phyloP scores from a whole-genome alignment of 768 basidiomycete species.

The Coprinopsis sp. region DNA sequence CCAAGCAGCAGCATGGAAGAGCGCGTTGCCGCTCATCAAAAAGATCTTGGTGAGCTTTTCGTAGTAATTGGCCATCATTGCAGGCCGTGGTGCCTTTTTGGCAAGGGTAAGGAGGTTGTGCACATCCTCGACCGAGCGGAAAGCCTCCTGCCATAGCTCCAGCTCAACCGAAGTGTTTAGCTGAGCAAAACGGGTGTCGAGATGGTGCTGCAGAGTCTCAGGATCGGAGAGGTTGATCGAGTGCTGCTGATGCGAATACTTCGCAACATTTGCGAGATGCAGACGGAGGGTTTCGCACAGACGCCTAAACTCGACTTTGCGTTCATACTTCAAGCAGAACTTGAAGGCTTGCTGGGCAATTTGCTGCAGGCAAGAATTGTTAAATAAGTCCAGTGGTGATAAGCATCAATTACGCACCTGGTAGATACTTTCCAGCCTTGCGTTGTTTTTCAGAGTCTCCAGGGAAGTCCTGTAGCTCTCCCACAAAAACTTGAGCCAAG shows the following conservation, averaged over 20 bases:
- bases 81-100: slow-evolving; percentile 86
- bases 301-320: slow-evolving; percentile 96
- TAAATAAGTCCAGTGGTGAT: neutral
- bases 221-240: slow-evolving; percentile 94
- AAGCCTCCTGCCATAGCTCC: slow-evolving; percentile 98
- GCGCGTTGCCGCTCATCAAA: slow-evolving; percentile 87
- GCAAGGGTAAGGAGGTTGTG: slow-evolving; percentile 92
- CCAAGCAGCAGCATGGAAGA: slow-evolving; percentile 98
- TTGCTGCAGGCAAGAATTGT: slow-evolving; percentile 46
- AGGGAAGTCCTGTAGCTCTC: slow-evolving; percentile 95
- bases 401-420: slow-evolving; percentile 76
- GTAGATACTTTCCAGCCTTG: slow-evolving; percentile 87
- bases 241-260: slow-evolving; percentile 91
- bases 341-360: slow-evolving; percentile 97
- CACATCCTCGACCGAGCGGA: slow-evolving; percentile 96
- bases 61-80: slow-evolving; percentile 99
- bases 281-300: slow-evolving; percentile 94
- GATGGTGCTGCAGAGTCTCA: slow-evolving; percentile 90
- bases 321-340: slow-evolving; percentile 89
- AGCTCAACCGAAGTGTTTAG: slow-evolving; percentile 95
- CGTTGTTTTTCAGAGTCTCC: slow-evolving; percentile 95
- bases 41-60: slow-evolving; percentile 97
- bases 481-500: slow-evolving; percentile 99
- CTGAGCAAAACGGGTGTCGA: slow-evolving; percentile 96
- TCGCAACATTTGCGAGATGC: slow-evolving; percentile 90